Base-by-base conservation (phyloP, 306 rosid genomes). In the Arachis stenosperma region DNA sequence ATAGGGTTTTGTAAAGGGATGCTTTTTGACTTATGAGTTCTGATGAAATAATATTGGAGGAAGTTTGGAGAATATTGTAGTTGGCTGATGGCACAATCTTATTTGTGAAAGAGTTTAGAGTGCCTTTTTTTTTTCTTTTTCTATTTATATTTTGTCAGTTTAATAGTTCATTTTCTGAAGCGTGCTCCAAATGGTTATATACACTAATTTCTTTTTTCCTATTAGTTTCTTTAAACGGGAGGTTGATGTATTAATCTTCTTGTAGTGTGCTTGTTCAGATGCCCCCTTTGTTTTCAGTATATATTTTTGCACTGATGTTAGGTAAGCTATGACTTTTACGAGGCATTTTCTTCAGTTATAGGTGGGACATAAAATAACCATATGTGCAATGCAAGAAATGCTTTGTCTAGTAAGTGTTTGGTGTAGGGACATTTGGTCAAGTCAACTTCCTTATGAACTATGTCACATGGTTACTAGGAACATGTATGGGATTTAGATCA, bases 1-100 rank as follows among this genome's bases (percentile, higher is more conserved):
- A 44, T 27, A 13, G 67, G 75, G 66, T 5, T 71, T 71, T 58
- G 60, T 61, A 11, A 22, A 2, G 13, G 79, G 48, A 64, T 33
- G 41, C 5, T 46, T 46, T 46, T 10, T 8, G 51, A 4, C 55
- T 11, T 13, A 6, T 10, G 22, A 13, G 53, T 48, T 48, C 5
- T 48, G 53, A 33, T 33, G 37, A 33, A 33, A 33, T 33, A 33
- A 33, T 33, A 2, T 33, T 33, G 37, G 51, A 46, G 51, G 9
- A 46, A 46, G 51, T 8, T 46, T 46, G 51, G 51, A 2, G 51
- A 11, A 46, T 39, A 61, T 70, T 78, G 70, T 58, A 14, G 50
- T 41, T 14, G 59, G 64, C 43, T 41, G 65, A 8, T 42, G 65
- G n/a, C 52, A 7, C 39, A 72, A 61, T 73, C 41, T 50, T 17